Percentiles rank a stretch among this genome's conserved stretches.
phyloP scores from a whole-genome alignment of 106 monocot species.

The Platanthera guangdongensis region DNA sequence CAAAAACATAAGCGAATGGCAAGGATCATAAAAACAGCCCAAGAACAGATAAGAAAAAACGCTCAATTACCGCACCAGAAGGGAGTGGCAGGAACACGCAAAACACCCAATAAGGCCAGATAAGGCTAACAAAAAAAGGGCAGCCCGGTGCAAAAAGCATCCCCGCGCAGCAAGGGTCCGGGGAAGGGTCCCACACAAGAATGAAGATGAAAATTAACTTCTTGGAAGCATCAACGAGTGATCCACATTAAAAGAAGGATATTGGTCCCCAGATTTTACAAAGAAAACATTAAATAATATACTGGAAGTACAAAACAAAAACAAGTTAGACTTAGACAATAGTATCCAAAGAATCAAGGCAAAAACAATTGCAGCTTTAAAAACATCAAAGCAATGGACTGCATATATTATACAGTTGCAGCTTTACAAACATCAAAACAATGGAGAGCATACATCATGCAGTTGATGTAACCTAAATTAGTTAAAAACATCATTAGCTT shows the following conservation, averaged over 20 bases:
- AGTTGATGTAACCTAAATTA: background rate
- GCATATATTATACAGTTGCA: too few relatives aligned
- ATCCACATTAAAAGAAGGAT: too few relatives aligned
- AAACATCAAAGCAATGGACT: background rate
- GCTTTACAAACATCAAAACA: background rate
- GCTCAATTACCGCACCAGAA: background rate
- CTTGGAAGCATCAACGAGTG: background rate
- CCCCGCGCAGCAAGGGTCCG: too few relatives aligned
- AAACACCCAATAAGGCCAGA: background rate
- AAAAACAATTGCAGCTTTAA: background rate
- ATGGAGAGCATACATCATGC: background rate
- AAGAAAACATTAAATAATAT: background rate
- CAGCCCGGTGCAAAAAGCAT: too few relatives aligned
- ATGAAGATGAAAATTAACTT: background rate
- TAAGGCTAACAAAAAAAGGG: background rate
- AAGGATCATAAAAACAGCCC: background rate
- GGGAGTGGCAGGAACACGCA: background rate
- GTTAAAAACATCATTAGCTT: background rate
- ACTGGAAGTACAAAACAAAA: background rate
- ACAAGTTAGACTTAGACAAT: background rate
- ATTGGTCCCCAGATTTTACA: too few relatives aligned
- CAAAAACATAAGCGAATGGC: background rate
- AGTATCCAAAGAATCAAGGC: background rate
- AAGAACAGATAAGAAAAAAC: background rate
- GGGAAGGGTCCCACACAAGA: background rate